Conservation (phyloP, 768 basidiomycete species). For the Gymnopilus dilepis region DNA sequence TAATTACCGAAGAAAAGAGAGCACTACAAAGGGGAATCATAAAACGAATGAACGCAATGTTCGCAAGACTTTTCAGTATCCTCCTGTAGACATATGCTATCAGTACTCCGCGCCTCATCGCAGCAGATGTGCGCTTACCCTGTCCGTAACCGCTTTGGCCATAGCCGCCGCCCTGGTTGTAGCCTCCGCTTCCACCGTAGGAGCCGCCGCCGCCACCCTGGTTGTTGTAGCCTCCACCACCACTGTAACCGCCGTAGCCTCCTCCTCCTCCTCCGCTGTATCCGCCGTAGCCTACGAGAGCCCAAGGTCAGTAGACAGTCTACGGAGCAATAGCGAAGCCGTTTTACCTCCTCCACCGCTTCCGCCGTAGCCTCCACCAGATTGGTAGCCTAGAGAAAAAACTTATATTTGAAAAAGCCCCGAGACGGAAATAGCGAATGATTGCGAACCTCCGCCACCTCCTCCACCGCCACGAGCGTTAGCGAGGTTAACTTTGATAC, state of each 20-base stretch:
- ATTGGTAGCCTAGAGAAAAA: conserved; percentile 31
- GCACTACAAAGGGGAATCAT: conserved; percentile 10
- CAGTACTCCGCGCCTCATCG: not conserved
- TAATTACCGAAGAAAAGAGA: conserved; percentile 18
- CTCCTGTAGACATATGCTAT: conserved; percentile 8
- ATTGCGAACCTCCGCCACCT: conserved; percentile 44
- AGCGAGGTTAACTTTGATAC: conserved; percentile 87
- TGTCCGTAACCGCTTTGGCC: conserved; percentile 22
- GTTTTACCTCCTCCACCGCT: conserved; percentile 10
- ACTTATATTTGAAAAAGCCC: conserved; percentile 5
- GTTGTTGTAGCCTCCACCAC: conserved; percentile 28
- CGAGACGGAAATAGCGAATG: conserved; percentile 7
- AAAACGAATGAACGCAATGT: conserved; percentile 1
- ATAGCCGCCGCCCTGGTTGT: conserved; percentile 19
- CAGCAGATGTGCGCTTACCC: conserved; percentile 13
- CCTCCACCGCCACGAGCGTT: conserved; percentile 71
- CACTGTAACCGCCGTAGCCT: conserved; percentile 33
- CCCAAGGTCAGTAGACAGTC: not conserved
- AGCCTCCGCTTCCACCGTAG: conserved; percentile 22
- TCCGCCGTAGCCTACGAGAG: not conserved
- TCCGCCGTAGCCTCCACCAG: conserved; percentile 29
- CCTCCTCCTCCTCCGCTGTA: conserved; percentile 15
- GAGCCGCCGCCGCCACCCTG: conserved; percentile 17
- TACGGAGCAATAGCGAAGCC: not conserved
- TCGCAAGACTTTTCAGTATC: conserved; percentile 15